phyloP scores from a whole-genome alignment of 768 basidiomycete genomes.

The Amanita brunnescens region DNA sequence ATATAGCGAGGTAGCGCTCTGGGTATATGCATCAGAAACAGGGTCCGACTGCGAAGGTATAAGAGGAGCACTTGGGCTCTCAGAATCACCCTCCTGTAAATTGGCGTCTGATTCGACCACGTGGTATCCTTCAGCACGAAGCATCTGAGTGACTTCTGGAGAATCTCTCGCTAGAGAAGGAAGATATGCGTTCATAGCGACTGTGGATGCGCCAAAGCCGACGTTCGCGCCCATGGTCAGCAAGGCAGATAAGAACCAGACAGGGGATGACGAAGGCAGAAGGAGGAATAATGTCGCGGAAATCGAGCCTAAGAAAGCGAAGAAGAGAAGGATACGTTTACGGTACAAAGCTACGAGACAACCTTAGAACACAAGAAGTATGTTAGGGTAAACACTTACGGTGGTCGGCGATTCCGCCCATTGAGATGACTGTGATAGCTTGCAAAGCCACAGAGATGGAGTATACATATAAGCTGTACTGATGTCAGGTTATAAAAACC shows the following conservation, averaged over 20 bases:
- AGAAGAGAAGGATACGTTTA: conserved; percentile 67
- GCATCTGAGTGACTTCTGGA: conserved; percentile 42
- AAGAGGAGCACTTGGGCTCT: conserved; percentile 31
- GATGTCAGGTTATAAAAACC: background rate
- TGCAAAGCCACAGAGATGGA: conserved; percentile 85
- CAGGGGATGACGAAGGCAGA: conserved; percentile 57
- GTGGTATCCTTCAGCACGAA: conserved; percentile 12
- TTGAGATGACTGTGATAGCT: conserved; percentile 90
- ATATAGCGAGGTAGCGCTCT: conserved; percentile 6
- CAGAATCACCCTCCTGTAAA: conserved; percentile 16
- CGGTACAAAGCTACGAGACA: conserved; percentile 45
- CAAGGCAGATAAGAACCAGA: conserved; percentile 63
- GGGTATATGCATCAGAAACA: conserved; percentile 7
- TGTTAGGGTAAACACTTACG: conserved; percentile 34
- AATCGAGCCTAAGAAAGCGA: conserved; percentile 64
- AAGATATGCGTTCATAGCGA: conserved; percentile 88
- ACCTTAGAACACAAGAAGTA: conserved; percentile 6
- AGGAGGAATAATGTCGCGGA: conserved; percentile 64
- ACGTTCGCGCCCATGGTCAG: conserved; percentile 77
- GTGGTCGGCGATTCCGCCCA: conserved; percentile 86
- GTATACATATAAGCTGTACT: conserved; percentile 70
- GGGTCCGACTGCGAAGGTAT: conserved; percentile 12
- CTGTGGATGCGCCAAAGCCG: conserved; percentile 76
- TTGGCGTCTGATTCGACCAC: conserved; percentile 12
- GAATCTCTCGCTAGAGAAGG: conserved; percentile 62